A percentile compares a stretch with the other conserved stretches of the same genome.
Conservation (phyloP, 1,139 yeast genomes). For the Debaryomycetaceae sp. region DNA sequence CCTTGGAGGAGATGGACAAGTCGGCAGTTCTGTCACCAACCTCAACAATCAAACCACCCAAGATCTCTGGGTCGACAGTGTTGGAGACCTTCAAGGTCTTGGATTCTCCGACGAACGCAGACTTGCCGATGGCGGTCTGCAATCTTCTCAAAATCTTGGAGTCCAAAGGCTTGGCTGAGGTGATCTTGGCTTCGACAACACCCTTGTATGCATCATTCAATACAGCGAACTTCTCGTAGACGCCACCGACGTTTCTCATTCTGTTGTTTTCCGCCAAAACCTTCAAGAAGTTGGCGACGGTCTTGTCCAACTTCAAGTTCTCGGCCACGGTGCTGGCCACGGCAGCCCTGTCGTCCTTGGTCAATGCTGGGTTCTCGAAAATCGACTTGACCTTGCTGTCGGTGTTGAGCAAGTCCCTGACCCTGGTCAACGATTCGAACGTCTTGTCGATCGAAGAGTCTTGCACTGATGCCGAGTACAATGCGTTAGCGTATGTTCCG, state of each 20-base stretch:
- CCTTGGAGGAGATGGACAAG: conserved; percentile 79
- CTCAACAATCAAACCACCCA: conserved; percentile 95
- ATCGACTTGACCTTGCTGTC: conserved; percentile 64
- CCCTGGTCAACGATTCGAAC: conserved; percentile 59
- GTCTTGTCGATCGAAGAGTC: conserved; percentile 74
- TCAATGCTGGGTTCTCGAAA: conserved; percentile 81
- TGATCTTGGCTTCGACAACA: conserved; percentile 87
- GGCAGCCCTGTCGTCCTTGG: conserved; percentile 66
- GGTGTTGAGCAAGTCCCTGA: conserved; percentile 52
- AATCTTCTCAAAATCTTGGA: conserved; percentile 75
- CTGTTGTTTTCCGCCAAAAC: conserved; percentile 96
- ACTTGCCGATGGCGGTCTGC: conserved; percentile 73
- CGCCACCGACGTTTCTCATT: conserved; percentile 61
- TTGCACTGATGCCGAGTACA: conserved; percentile 88
- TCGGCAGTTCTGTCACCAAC: conserved; percentile 97
- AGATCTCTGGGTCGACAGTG: conserved; percentile 81
- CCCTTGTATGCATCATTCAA: conserved; percentile 91
- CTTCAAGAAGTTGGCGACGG: conserved; percentile 74
- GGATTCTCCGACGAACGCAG: conserved; percentile 79
- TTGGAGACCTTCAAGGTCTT: conserved; percentile 83
- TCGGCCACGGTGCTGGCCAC: conserved; percentile 62
- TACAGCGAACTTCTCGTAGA: conserved; percentile 68
- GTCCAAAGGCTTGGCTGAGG: conserved; percentile 86
- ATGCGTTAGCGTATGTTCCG: conserved; percentile 95
- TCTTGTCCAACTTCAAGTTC: conserved; percentile 62